Percentiles rank a stretch among this genome's conserved stretches.
These are phyloP conservation scores for Euphrasia confusa DNA, from an alignment of 257 asterid genomes.

Conservation along the genomic window DNA sequence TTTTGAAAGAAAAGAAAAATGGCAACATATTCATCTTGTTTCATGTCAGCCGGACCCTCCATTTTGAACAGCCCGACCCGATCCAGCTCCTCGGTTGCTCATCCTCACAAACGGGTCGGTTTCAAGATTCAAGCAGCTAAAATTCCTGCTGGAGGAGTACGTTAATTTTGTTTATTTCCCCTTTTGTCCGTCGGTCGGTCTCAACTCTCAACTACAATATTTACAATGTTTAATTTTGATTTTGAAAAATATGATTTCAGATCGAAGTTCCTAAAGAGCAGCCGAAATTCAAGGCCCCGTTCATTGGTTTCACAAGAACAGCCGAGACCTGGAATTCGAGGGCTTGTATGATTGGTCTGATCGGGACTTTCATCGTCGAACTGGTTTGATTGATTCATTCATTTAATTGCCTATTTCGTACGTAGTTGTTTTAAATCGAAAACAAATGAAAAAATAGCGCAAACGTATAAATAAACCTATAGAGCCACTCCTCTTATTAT, in stretches of 20 bases:
- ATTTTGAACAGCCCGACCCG: slow-evolving; percentile 21
- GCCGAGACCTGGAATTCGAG: slow-evolving; percentile 93
- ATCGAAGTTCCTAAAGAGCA: slow-evolving; percentile 62
- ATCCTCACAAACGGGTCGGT: slow-evolving; percentile 22
- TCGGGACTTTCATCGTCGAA: slow-evolving; percentile 74
- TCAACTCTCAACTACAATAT: neutral
- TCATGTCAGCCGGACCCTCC: slow-evolving; percentile 32
- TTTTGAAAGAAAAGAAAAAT: neutral
- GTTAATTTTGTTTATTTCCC: neutral
- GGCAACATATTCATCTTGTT: slow-evolving; percentile 44
- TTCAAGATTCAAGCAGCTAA: slow-evolving; percentile 71
- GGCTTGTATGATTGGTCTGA: slow-evolving; percentile 76
- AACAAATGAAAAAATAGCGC: too few relatives aligned
- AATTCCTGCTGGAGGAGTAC: slow-evolving; percentile 83
- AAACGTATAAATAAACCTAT: too few relatives aligned
- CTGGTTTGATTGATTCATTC: slow-evolving; percentile 33
- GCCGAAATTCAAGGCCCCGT: slow-evolving; percentile 66
- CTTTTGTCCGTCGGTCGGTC: neutral
- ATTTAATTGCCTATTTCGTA: too few relatives aligned
- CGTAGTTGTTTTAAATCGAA: too few relatives aligned
- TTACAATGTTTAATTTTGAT: neutral
- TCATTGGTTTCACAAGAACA: slow-evolving; percentile 70
- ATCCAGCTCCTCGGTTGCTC: slow-evolving; percentile 17
- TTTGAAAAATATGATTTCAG: slow-evolving; percentile 24
- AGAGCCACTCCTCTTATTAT: too few relatives aligned